Percentiles rank a stretch among this genome's conserved stretches.
Evolutionary conservation across 1,284 basidiomycete genomes (phyloP).

Genomic region (Marasmius fiardii): DNA sequence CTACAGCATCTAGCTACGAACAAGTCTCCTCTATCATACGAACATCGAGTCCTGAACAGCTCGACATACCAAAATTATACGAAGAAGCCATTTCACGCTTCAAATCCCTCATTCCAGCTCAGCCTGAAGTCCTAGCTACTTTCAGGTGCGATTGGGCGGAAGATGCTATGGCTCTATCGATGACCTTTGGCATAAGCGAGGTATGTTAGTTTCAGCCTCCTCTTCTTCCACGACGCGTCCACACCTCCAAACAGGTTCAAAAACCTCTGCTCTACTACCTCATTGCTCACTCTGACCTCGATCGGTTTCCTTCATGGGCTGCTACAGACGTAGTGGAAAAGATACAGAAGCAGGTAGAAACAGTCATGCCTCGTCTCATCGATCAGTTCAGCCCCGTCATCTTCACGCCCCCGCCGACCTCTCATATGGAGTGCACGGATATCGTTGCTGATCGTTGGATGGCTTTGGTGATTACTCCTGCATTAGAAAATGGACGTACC

Average conservation of each 20-base stretch:
- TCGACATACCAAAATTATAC: slow-evolving; percentile 55
- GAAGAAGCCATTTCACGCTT: slow-evolving; percentile 38
- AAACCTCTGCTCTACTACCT: slow-evolving; percentile 13
- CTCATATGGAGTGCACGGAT: slow-evolving; percentile 71
- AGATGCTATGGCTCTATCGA: slow-evolving; percentile 48
- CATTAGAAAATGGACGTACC: slow-evolving; percentile 52
- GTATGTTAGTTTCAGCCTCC: neutral
- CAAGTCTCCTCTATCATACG: slow-evolving; percentile 50
- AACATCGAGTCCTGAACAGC: slow-evolving; percentile 46
- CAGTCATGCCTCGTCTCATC: slow-evolving; percentile 49
- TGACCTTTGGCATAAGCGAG: slow-evolving; percentile 35
- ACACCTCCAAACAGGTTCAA: neutral
- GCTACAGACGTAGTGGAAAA: neutral
- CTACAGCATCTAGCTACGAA: slow-evolving; percentile 24
- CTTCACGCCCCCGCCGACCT: slow-evolving; percentile 64
- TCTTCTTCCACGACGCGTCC: slow-evolving; percentile 34
- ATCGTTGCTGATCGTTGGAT: slow-evolving; percentile 69
- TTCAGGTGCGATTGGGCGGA: slow-evolving; percentile 38
- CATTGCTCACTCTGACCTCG: slow-evolving; percentile 5
- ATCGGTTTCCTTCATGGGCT: slow-evolving; percentile 1
- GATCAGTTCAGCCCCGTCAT: slow-evolving; percentile 66
- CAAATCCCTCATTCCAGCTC: slow-evolving; percentile 39
- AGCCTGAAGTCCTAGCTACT: slow-evolving; percentile 29
- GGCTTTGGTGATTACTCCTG: slow-evolving; percentile 58
- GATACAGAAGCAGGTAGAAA: slow-evolving; percentile 32